Evolutionary conservation across 75 land plant genomes (phyloP).

Genomic region (Ceratopteris richardii): DNA sequence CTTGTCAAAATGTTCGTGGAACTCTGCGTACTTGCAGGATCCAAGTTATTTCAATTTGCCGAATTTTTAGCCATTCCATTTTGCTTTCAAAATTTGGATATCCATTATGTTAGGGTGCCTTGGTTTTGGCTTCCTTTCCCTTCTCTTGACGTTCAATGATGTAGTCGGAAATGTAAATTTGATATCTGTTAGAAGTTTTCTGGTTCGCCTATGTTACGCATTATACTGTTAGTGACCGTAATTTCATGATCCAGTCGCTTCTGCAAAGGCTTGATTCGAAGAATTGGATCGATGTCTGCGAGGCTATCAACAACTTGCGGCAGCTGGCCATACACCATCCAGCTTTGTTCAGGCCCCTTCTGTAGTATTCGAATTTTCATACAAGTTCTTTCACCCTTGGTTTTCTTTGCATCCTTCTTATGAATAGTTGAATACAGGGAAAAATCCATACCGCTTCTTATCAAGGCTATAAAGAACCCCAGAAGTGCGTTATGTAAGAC

Average conservation of each 20-base stretch:
- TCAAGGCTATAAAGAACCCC: constrained; percentile 86
- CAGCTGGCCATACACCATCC: constrained; percentile 67
- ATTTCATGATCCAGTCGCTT: constrained; percentile 40
- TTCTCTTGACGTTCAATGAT: too few species aligned
- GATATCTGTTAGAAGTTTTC: too few species aligned
- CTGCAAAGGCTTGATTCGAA: constrained; percentile 74
- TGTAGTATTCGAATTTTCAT: constrained; percentile 25
- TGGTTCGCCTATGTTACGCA: too few species aligned
- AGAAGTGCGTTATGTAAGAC: constrained; percentile 96
- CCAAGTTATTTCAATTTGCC: too few species aligned
- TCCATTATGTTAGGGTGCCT: too few species aligned
- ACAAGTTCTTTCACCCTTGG: not conserved
- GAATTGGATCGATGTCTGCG: constrained; percentile 75
- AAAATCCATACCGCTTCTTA: constrained; percentile 38
- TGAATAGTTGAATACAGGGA: constrained; percentile 31
- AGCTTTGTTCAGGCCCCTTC: constrained; percentile 43
- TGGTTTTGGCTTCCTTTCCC: too few species aligned
- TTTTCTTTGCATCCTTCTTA: not conserved
- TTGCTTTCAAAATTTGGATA: too few species aligned
- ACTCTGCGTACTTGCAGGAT: too few species aligned
- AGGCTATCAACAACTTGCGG: constrained; percentile 72
- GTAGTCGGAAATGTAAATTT: too few species aligned
- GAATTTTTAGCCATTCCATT: too few species aligned
- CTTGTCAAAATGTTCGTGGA: too few species aligned
- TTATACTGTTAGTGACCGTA: too few species aligned